Percentiles rank a stretch among this genome's conserved stretches.
Evolutionary conservation across 164 flowering plant species (phyloP).

Genomic region (Tetrastigma voinierianum): DNA sequence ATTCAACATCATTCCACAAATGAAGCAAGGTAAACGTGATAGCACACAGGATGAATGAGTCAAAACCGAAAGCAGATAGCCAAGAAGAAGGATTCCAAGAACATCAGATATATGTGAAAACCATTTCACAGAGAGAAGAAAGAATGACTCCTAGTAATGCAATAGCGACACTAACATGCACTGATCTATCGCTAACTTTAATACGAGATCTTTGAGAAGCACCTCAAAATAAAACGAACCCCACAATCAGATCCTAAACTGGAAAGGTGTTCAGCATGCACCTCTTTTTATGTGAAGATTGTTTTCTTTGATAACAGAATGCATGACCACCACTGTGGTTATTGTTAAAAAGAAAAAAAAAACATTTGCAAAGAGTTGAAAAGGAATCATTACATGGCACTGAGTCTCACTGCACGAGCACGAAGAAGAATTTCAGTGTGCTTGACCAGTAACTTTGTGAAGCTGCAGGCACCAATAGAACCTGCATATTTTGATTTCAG

Average conservation of each 20-base stretch:
- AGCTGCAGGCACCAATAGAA: constrained; percentile 84
- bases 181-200: background rate
- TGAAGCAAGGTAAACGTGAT: background rate
- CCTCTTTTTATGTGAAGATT: background rate
- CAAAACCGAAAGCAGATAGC: background rate
- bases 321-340: no score
- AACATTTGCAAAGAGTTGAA: background rate
- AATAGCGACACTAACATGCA: background rate
- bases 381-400: constrained; percentile 63
- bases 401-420: constrained; percentile 94
- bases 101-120: no score
- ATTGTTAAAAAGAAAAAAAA: background rate
- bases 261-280: background rate
- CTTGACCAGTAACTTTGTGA: constrained; percentile 85
- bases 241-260: background rate
- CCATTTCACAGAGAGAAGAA: background rate
- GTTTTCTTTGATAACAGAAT: no score
- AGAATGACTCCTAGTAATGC: background rate
- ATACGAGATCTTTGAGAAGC: background rate
- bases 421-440: constrained; percentile 95
- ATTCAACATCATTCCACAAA: constrained; percentile 4
- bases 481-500: constrained; percentile 35
- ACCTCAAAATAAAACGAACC: background rate
- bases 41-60: background rate
- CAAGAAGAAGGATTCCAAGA: background rate